Conservation (phyloP, 371 early-diverging fungal genomes). For the Actinomortierella wolfii region DNA sequence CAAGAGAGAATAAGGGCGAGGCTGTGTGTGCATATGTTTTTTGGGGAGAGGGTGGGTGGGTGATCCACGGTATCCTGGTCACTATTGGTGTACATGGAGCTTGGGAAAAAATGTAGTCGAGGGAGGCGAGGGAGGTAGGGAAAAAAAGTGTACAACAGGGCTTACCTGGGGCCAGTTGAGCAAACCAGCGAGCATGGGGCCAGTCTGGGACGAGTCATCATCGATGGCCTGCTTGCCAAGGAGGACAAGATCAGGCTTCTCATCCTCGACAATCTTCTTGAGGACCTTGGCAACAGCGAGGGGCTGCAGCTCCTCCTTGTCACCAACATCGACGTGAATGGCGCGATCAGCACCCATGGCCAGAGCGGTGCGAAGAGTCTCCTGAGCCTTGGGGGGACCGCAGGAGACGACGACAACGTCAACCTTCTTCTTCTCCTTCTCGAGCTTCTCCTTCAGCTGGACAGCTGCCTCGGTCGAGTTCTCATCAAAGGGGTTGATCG, state of each 20-base stretch:
- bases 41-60: too few relatives aligned
- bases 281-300: constrained; percentile 92
- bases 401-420: constrained; percentile 91
- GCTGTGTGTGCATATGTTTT: too few relatives aligned
- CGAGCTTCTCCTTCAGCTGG: constrained; percentile 83
- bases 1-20: too few relatives aligned
- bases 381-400: constrained; percentile 90
- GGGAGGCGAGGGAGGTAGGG: too few relatives aligned
- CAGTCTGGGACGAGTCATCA: constrained; percentile 97
- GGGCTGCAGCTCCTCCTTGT: constrained; percentile 76
- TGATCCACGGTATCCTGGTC: too few relatives aligned
- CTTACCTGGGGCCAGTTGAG: constrained; percentile 92
- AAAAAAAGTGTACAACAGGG: background rate
- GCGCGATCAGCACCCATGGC: constrained; percentile 99
- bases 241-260: constrained; percentile 92
- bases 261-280: constrained; percentile 85
- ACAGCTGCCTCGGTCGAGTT: constrained; percentile 98
- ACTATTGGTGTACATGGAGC: too few relatives aligned
- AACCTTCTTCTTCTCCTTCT: constrained; percentile 69
- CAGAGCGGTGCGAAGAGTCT: constrained; percentile 94
- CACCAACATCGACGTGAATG: constrained; percentile 90
- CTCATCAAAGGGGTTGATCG: constrained; percentile 99
- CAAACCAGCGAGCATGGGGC: constrained; percentile 98
- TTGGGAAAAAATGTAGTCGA: too few relatives aligned
- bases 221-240: constrained; percentile 99